Conservation (phyloP, 2,329 filamentous ascomycete species). For the Aspergillus chevalieri region DNA sequence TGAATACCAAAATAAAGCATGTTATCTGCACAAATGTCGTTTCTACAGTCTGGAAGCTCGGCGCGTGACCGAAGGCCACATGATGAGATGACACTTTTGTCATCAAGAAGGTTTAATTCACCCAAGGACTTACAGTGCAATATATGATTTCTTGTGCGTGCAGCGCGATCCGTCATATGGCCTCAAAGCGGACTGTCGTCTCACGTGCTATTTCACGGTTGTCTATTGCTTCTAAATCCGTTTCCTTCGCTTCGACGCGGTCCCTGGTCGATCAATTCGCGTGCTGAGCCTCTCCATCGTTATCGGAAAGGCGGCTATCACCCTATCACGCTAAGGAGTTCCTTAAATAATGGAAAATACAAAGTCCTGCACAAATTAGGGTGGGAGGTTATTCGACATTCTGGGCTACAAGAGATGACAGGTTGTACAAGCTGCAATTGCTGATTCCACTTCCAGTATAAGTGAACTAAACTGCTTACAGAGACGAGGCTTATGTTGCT, state of each 20-base stretch:
- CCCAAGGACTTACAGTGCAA: no score
- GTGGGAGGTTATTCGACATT: constrained; percentile 30
- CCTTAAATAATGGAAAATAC: constrained; percentile 26
- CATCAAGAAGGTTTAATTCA: no score
- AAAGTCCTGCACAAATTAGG: constrained; percentile 34
- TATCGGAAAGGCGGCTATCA: constrained; percentile 28
- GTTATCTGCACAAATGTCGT: no score
- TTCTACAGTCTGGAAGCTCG: no score
- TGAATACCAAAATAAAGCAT: no score
- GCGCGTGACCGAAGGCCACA: no score
- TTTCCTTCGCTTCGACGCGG: neutral
- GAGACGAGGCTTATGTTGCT: constrained; percentile 17
- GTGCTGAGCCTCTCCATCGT: constrained; percentile 16
- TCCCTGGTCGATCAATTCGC: constrained; percentile 2
- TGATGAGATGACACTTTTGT: no score
- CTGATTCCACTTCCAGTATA: constrained; percentile 7
- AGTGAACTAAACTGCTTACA: constrained; percentile 2
- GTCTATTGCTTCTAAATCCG: no score
- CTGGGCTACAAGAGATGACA: constrained; percentile 29
- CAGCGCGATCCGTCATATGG: no score
- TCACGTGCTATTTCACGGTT: no score
- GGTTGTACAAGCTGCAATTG: constrained; percentile 5
- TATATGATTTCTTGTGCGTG: no score
- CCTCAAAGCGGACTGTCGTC: no score
- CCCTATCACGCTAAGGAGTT: constrained; percentile 26